Conservation (phyloP, 371 early-diverging fungal genomes). For the Mortierella sp. region DNA sequence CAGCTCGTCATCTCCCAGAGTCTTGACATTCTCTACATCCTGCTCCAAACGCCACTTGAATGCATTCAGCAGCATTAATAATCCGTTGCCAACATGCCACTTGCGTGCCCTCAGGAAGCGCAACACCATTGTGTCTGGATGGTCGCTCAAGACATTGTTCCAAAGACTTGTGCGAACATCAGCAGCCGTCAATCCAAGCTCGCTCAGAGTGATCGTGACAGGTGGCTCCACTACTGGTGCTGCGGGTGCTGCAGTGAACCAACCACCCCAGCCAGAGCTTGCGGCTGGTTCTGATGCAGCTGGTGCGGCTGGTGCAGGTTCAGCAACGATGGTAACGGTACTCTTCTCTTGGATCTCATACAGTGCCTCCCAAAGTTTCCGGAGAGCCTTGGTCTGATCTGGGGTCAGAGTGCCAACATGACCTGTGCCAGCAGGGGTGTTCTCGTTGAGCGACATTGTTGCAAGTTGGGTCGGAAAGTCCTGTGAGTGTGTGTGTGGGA, state of each 20-base stretch:
- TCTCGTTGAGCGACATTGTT: constrained; percentile 15
- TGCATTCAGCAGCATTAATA: constrained; percentile 69
- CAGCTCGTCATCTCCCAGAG: constrained; percentile 64
- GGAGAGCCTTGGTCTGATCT: constrained; percentile 60
- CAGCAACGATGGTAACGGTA: constrained; percentile 11
- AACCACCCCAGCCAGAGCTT: constrained; percentile 53
- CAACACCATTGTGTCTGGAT: constrained; percentile 66
- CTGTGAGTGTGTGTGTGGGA: neutral
- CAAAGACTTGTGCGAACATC: constrained; percentile 30
- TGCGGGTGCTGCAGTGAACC: constrained; percentile 53
- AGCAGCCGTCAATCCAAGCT: constrained; percentile 29
- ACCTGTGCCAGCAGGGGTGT: constrained; percentile 52
- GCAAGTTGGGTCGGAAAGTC: neutral
- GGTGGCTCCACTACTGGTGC: constrained; percentile 30
- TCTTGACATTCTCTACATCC: constrained; percentile 66
- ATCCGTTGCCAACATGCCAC: constrained; percentile 76
- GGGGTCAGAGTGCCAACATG: constrained; percentile 61
- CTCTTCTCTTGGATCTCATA: constrained; percentile 60
- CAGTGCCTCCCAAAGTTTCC: constrained; percentile 65
- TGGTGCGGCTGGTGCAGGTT: constrained; percentile 21
- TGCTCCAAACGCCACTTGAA: constrained; percentile 73
- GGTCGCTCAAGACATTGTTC: constrained; percentile 42
- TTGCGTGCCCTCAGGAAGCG: constrained; percentile 85
- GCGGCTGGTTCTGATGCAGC: constrained; percentile 32
- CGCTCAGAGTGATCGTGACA: constrained; percentile 56